Evolutionary conservation across 106 monocot genomes (phyloP), one percentile per base, ranked within the genome.

Genomic region (Allium fistulosum): DNA sequence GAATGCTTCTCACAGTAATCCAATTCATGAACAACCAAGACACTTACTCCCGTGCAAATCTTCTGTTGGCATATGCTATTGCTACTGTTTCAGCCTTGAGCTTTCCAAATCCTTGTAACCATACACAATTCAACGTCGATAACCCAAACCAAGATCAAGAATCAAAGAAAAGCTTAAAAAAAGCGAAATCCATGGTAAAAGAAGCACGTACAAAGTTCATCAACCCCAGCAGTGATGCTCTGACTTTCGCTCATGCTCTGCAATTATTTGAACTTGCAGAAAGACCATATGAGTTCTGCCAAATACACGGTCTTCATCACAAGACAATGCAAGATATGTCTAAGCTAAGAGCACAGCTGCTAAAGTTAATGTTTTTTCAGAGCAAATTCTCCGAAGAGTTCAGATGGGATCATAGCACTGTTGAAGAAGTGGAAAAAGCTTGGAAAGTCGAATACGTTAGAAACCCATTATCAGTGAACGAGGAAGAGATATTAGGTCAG

Each of bases 281-380:
- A 57, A 83, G 81, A 64, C 63, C 69, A 7, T 70, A 75, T 8
- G 72, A 80, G 18, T 99, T 99, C 73, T 99, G 97, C 65, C 79
- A 52, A 59, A 75, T 57, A 7, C 80, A 85, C 57, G 77, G 55
- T n/a, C 78, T 99, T 51, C 89, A 90, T 72, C 71, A 87, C 26
- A 99, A 87, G 72, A 90, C 87, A 51, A 90, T 99, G 97, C 87
- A 90, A 69, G 97, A 99, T 49, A 90, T 99, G 92, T 92, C 92
- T 10, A 99, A 92, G 80, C 68, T 99, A 65, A 84, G 97, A 65
- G 90, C 89, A 66, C 97, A 99, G 56, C 70, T 99, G 12, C 84
- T 99, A 13, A 82, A 78, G 53, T 65, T 92, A 65, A 57, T 87
- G 74, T 92, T 92, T 70, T 58, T 75, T 58, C 80, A 83, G 14